Percentiles rank a stretch among this genome's conserved stretches.
phyloP scores from a whole-genome alignment of 352 stramenopile species.

The Globisporangium uncinulatum region DNA sequence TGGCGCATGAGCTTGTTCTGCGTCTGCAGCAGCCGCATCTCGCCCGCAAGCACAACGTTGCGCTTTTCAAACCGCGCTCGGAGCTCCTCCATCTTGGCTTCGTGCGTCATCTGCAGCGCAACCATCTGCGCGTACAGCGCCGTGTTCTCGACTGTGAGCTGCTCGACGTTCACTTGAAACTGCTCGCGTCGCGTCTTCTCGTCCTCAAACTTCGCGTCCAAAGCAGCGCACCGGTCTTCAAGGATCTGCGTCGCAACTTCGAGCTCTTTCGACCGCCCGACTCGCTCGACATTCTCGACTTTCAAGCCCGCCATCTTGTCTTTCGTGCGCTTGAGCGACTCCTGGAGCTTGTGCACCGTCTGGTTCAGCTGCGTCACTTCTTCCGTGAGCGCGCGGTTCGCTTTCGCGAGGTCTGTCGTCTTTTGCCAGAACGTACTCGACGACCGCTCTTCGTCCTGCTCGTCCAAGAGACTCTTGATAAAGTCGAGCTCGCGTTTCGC shows the following conservation, averaged over 20 bases:
- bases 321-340: constrained; percentile 59
- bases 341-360: constrained; percentile 56
- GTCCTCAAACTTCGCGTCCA: constrained; percentile 73
- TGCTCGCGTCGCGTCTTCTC: constrained; percentile 78
- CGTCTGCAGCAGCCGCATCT: constrained; percentile 73
- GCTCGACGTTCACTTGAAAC: constrained; percentile 84
- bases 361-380: constrained; percentile 62
- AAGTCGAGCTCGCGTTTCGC: constrained; percentile 63
- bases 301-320: constrained; percentile 42
- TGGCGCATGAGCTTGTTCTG: constrained; percentile 70
- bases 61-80: constrained; percentile 62
- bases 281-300: constrained; percentile 44
- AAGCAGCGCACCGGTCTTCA: constrained; percentile 50
- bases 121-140: constrained; percentile 86
- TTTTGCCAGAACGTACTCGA: constrained; percentile 85
- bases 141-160: constrained; percentile 82
- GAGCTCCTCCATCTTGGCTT: constrained; percentile 80
- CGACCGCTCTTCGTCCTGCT: constrained; percentile 66
- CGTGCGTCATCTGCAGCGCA: constrained; percentile 70
- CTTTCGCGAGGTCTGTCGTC: constrained; percentile 76
- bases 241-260: constrained; percentile 72
- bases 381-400: constrained; percentile 71
- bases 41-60: constrained; percentile 57
- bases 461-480: constrained; percentile 60
- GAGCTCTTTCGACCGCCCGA: constrained; percentile 55